Conservation (phyloP, 1,284 basidiomycete species). For the Athelia sp. region DNA sequence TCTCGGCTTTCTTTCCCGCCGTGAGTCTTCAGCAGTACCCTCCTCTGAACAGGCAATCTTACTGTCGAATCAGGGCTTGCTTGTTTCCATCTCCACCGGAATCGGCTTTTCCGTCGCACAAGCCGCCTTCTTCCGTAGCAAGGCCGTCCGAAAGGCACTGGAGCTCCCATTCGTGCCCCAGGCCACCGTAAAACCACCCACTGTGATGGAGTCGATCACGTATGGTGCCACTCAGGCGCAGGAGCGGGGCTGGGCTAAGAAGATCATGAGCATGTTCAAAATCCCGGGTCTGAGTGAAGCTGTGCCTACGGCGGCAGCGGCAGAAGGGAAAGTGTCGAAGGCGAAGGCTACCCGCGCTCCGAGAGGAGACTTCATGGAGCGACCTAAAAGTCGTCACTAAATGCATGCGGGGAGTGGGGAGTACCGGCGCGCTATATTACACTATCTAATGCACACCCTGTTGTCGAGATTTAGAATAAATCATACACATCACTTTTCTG, state of each 20-base stretch:
- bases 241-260: slow-evolving; percentile 5
- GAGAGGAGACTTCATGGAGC: too few species aligned
- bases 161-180: slow-evolving; percentile 40
- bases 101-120: slow-evolving; percentile 39
- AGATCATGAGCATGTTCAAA: too few species aligned
- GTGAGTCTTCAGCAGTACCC: slow-evolving; percentile 35
- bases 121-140: slow-evolving; percentile 40
- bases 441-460: too few species aligned
- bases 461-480: too few species aligned
- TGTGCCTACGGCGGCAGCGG: too few species aligned
- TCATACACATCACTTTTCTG: too few species aligned
- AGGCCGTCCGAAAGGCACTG: slow-evolving; percentile 40
- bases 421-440: too few species aligned
- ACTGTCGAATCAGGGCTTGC: slow-evolving; percentile 43
- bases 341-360: too few species aligned
- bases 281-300: too few species aligned
- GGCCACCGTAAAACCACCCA: neutral
- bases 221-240: slow-evolving; percentile 6
- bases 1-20: slow-evolving; percentile 58
- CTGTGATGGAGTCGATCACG: neutral
- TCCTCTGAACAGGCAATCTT: slow-evolving; percentile 3
- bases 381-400: too few species aligned
- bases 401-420: too few species aligned
- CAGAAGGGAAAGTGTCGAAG: too few species aligned
- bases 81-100: slow-evolving; percentile 55